Evolutionary conservation across 2,329 filamentous ascomycete species (phyloP), one percentile per base, ranked within the genome.

Genomic region (Neofusicoccum kwambonambiense): DNA sequence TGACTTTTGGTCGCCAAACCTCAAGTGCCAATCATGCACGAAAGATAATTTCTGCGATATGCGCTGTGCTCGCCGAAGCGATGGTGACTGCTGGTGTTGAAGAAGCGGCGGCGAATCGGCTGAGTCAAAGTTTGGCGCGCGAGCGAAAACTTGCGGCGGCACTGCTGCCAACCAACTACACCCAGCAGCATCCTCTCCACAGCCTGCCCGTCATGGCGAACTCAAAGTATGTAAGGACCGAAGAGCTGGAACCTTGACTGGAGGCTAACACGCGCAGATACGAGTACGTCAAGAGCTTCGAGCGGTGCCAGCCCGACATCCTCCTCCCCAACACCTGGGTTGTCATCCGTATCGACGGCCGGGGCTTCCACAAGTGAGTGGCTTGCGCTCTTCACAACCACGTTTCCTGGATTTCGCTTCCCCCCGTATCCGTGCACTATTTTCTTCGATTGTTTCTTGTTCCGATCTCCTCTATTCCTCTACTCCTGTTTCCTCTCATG

Each of bases 281-380:
- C 76, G 93, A 96, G 80, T 99, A 99, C 78, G 94, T 98, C 68
- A 92, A 91, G 75, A 79, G 82, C 54, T 98, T 98, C 74, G 95
- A 99, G 83, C 54, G 63, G 3, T 61, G 63, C n/a, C 90, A 90
- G 73, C 81, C 88, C 6, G 93, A 97, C 74, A 79, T 80, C 52
- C 81, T 99, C 45, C 84, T 98, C 22, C 92, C 89, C 62, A 96
- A 96, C 74, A 98, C 94, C 31, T 99, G 93, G 93, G 90, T 98
- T 64, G 92, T 98, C 19, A 89, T 99, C 64, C 89, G 95, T 66
- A 89, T 99, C 72, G 95, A 99, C 79, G 95, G 95, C 27, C 86
- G 94, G 68, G 93, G 93, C 17, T 99, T 99, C 79, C 95, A 93
- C 72, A 97, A 96, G 92, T 96, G 72, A 9, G 60, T 34, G 5